Evolutionary conservation across 1,139 yeast genomes (phyloP).

Genomic region (Scheffersomyces cryptocercus): DNA sequence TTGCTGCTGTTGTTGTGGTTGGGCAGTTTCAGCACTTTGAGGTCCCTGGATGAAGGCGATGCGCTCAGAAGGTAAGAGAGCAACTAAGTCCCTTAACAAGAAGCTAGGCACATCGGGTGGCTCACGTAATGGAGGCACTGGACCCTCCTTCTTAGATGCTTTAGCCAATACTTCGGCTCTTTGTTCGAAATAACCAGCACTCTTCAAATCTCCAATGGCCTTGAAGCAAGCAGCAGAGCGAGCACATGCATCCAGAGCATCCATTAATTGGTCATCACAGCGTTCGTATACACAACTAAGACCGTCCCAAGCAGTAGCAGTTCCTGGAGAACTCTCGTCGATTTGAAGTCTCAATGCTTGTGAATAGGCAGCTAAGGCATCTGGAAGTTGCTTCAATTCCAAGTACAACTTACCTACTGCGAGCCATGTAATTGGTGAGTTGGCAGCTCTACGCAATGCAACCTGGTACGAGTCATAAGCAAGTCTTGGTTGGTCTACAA

Average conservation of each 20-base stretch:
- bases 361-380: conserved; percentile 66
- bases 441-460: conserved; percentile 56
- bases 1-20: conserved; percentile 5
- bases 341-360: conserved; percentile 58
- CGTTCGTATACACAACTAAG: conserved; percentile 63
- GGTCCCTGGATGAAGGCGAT: conserved; percentile 37
- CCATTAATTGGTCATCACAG: conserved; percentile 59
- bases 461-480: conserved; percentile 61
- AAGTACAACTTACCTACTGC: conserved; percentile 64
- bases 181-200: conserved; percentile 42
- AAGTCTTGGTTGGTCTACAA: conserved; percentile 46
- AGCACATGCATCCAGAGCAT: conserved; percentile 60
- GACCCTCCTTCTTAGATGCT: conserved; percentile 45
- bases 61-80: conserved; percentile 43
- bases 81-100: conserved; percentile 49
- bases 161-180: conserved; percentile 42
- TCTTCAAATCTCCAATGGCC: conserved; percentile 46
- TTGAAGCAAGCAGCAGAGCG: conserved; percentile 54
- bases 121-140: conserved; percentile 45
- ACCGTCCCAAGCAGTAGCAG: conserved; percentile 69
- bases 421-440: conserved; percentile 62
- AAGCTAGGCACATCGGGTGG: conserved; percentile 53
- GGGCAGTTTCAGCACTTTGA: conserved; percentile 3
- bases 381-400: conserved; percentile 59
- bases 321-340: conserved; percentile 50